Conservation (phyloP, 305 asterid genomes). For the Euphrasia arctica region DNA sequence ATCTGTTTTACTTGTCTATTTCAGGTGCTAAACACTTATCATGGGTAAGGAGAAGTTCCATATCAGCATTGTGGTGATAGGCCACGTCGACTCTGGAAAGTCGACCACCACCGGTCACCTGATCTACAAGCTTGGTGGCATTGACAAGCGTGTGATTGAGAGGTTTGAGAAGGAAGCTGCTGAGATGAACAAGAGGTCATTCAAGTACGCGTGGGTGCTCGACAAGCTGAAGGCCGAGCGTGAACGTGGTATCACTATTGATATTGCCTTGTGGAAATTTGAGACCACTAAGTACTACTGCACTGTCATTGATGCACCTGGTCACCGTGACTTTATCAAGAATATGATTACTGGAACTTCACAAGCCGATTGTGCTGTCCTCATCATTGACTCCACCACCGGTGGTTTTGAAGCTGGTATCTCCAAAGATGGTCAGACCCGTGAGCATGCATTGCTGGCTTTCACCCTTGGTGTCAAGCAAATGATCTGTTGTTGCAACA, state of each 20-base stretch:
- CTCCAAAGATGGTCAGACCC: slow-evolving; percentile 49
- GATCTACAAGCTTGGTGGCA: slow-evolving; percentile 52
- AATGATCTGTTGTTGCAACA: slow-evolving; percentile 49
- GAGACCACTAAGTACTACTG: slow-evolving; percentile 41
- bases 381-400: slow-evolving; percentile 46
- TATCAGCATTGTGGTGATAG: slow-evolving; percentile 46
- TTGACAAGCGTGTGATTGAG: slow-evolving; percentile 57
- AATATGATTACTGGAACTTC: slow-evolving; percentile 46
- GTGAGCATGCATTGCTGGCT: slow-evolving; percentile 46
- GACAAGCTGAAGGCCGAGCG: slow-evolving; percentile 51
- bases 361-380: slow-evolving; percentile 45
- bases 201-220: slow-evolving; percentile 51
- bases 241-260: slow-evolving; percentile 40
- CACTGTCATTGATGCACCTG: slow-evolving; percentile 40
- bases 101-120: slow-evolving; percentile 44
- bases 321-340: slow-evolving; percentile 47
- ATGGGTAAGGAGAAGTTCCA: slow-evolving; percentile 50
- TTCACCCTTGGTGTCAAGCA: slow-evolving; percentile 46
- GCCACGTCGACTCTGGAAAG: slow-evolving; percentile 51
- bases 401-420: slow-evolving; percentile 55
- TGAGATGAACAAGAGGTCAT: slow-evolving; percentile 51
- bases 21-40: too few species aligned
- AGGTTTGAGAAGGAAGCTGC: slow-evolving; percentile 55
- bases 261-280: slow-evolving; percentile 39
- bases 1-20: too few species aligned